These are phyloP conservation scores for Sporothrix luriei DNA, from an alignment of 2,329 filamentous ascomycete genomes.

Conservation along the genomic window DNA sequence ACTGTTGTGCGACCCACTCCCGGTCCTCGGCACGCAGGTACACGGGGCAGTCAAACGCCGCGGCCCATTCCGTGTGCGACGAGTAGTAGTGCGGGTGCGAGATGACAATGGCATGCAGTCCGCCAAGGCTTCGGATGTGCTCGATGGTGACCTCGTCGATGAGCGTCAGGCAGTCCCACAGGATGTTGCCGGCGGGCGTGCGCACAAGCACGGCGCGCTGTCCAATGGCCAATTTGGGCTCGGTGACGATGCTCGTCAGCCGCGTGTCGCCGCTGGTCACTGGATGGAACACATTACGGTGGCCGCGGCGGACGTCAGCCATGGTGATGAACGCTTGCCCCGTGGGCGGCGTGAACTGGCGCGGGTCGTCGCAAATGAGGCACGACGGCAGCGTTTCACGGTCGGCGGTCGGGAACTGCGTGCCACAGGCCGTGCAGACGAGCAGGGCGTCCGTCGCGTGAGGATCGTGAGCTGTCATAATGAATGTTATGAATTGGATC, in stretches of 20 bases:
- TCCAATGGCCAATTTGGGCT: conserved; percentile 70
- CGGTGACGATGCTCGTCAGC: conserved; percentile 53
- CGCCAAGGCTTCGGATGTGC: conserved; percentile 62
- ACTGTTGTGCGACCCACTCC: conserved; percentile 61
- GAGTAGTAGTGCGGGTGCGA: conserved; percentile 83
- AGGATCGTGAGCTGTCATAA: conserved; percentile 31
- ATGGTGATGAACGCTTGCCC: conserved; percentile 70
- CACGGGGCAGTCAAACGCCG: conserved; percentile 68
- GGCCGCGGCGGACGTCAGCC: conserved; percentile 46
- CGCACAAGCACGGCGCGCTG: conserved; percentile 71
- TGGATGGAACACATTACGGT: conserved; percentile 59
- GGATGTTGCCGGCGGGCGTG: conserved; percentile 67
- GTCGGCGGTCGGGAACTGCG: conserved; percentile 63
- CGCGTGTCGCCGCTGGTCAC: conserved; percentile 47
- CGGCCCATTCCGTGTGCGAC: conserved; percentile 73
- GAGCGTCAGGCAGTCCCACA: conserved; percentile 78
- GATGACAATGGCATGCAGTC: conserved; percentile 71
- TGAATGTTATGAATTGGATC: neutral
- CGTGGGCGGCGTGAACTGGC: conserved; percentile 66
- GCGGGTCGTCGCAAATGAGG: conserved; percentile 72
- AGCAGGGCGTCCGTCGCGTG: conserved; percentile 43
- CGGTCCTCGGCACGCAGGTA: conserved; percentile 68
- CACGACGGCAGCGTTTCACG: conserved; percentile 56
- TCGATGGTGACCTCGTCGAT: conserved; percentile 66
- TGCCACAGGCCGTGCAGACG: conserved; percentile 70